phyloP scores from a whole-genome alignment of 257 asterid species.

The Verbena officinalis region DNA sequence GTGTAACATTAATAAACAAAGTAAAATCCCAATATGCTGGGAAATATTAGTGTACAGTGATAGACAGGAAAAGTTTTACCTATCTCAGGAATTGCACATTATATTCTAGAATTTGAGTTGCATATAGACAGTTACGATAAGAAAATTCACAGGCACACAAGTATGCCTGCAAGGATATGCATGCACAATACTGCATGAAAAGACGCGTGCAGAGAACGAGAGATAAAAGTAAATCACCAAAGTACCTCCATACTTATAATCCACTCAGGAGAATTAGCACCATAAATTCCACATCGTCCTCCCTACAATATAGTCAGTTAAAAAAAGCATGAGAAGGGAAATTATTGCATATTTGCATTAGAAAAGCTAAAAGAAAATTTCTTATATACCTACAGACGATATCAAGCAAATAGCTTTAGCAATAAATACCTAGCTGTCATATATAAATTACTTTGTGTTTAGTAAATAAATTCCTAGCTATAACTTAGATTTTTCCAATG shows the following conservation, averaged over 20 bases:
- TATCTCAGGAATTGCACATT: background rate
- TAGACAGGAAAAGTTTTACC: slow-evolving; percentile 6
- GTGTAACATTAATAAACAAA: background rate
- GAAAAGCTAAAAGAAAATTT: background rate
- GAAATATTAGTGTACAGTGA: background rate
- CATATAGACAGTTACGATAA: background rate
- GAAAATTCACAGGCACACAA: background rate
- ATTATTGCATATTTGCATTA: background rate
- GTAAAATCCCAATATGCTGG: slow-evolving; percentile 9
- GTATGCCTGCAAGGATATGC: slow-evolving; percentile 6
- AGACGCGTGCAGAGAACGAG: slow-evolving; percentile 1
- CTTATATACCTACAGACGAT: background rate
- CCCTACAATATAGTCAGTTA: slow-evolving; percentile 50
- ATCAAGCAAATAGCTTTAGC: background rate
- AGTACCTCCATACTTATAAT: slow-evolving; percentile 95
- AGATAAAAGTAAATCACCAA: background rate
- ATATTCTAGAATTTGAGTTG: background rate
- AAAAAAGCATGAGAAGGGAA: slow-evolving; percentile 26
- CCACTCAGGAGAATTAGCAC: slow-evolving; percentile 93
- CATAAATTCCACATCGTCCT: slow-evolving; percentile 93
- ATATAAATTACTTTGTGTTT: background rate
- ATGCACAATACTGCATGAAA: slow-evolving; percentile 31
- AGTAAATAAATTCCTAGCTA: slow-evolving; percentile 8
- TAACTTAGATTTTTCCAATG: background rate
- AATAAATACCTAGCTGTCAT: background rate